phyloP scores from a whole-genome alignment of 1,139 yeast genomes.

The Geotrichum restrictum region DNA sequence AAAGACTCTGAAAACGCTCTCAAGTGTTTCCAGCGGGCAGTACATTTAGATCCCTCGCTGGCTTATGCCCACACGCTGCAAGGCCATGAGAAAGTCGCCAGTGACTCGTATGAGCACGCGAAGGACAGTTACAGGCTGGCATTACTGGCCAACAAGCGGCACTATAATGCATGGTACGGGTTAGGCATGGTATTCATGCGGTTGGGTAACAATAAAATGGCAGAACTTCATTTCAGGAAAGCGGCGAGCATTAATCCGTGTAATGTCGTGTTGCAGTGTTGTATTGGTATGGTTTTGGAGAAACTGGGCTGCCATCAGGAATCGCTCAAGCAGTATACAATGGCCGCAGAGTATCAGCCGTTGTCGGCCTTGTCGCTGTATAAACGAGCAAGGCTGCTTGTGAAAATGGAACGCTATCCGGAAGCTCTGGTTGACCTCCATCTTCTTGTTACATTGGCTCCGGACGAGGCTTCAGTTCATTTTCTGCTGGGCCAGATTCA shows the following conservation, averaged over 20 bases:
- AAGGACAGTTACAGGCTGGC: slow-evolving; percentile 78
- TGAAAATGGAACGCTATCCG: slow-evolving; percentile 64
- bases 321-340: slow-evolving; percentile 77
- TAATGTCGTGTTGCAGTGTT: slow-evolving; percentile 83
- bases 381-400: slow-evolving; percentile 79
- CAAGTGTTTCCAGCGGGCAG: slow-evolving; percentile 78
- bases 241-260: slow-evolving; percentile 88
- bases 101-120: slow-evolving; percentile 89
- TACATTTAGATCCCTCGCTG: slow-evolving; percentile 51
- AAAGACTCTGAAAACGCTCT: slow-evolving; percentile 90
- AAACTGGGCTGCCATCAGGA: slow-evolving; percentile 62
- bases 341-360: slow-evolving; percentile 77
- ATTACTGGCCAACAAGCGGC: slow-evolving; percentile 69
- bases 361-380: slow-evolving; percentile 80
- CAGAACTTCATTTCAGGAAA: slow-evolving; percentile 81
- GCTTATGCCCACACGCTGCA: slow-evolving; percentile 81
- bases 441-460: slow-evolving; percentile 66
- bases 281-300: slow-evolving; percentile 92
- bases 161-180: slow-evolving; percentile 93
- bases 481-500: slow-evolving; percentile 83
- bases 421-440: slow-evolving; percentile 75
- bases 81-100: slow-evolving; percentile 88
- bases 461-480: slow-evolving; percentile 93
- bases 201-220: slow-evolving; percentile 76
- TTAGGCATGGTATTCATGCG: slow-evolving; percentile 91